Evolutionary conservation across 805 yeast genomes (phyloP).

Genomic region (Saccharomycopsis sp.): DNA sequence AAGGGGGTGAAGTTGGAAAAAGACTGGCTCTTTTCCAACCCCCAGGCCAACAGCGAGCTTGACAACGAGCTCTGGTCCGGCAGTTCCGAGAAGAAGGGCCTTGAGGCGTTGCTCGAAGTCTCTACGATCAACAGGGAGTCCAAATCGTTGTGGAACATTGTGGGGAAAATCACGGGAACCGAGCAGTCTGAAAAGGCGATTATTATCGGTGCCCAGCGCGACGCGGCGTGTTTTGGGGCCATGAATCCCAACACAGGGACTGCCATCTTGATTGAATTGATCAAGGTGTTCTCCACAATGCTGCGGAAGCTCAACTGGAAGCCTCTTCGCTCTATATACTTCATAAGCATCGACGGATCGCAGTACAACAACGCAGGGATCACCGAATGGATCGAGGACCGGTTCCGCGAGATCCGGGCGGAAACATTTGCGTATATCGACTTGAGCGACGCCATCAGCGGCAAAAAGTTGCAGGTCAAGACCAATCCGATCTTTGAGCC

Average conservation of each 20-base stretch:
- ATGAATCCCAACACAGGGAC: slow-evolving; percentile 68
- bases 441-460: slow-evolving; percentile 57
- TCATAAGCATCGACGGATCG: slow-evolving; percentile 78
- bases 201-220: slow-evolving; percentile 78
- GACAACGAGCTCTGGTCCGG: slow-evolving; percentile 35
- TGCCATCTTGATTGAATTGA: slow-evolving; percentile 60
- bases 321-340: slow-evolving; percentile 76
- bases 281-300: slow-evolving; percentile 59
- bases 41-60: slow-evolving; percentile 9
- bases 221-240: slow-evolving; percentile 72
- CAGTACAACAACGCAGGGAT: slow-evolving; percentile 79
- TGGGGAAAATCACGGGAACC: slow-evolving; percentile 70
- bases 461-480: slow-evolving; percentile 44
- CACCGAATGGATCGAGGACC: slow-evolving; percentile 65
- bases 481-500: slow-evolving; percentile 58
- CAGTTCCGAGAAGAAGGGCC: slow-evolving; percentile 9
- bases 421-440: slow-evolving; percentile 71
- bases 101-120: slow-evolving; percentile 27
- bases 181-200: slow-evolving; percentile 73
- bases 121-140: slow-evolving; percentile 40
- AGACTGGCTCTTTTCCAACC: slow-evolving; percentile 30
- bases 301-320: slow-evolving; percentile 65
- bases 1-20: slow-evolving; percentile 31
- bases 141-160: slow-evolving; percentile 71
- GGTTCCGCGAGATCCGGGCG: slow-evolving; percentile 43